Conservation (phyloP, 495 filamentous ascomycete species). For the Aspergillus heteromorphus region DNA sequence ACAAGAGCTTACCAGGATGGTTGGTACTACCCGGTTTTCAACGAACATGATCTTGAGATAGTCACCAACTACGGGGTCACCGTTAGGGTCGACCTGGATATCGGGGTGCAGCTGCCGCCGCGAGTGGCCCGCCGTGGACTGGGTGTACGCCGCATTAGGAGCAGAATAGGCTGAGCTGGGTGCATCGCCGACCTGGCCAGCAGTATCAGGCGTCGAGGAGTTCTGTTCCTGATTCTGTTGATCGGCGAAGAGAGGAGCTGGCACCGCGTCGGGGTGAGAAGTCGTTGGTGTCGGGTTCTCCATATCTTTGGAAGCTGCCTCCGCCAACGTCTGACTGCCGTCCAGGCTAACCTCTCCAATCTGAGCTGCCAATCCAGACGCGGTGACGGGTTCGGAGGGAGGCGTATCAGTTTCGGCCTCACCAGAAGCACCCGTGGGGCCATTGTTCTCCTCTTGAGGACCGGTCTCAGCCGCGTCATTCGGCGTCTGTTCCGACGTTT, state of each 20-base stretch:
- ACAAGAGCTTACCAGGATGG: conserved; percentile 73
- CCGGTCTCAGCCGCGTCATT: conserved; percentile 21
- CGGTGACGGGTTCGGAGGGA: conserved; percentile 32
- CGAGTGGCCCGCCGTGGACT: conserved; percentile 28
- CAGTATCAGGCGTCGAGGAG: conserved; percentile 11
- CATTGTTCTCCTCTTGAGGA: conserved; percentile 6
- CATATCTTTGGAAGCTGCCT: conserved; percentile 6
- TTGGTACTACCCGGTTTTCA: conserved; percentile 87
- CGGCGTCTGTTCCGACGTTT: conserved; percentile 1
- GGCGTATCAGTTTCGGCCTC: conserved; percentile 1
- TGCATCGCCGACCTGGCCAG: conserved; percentile 18
- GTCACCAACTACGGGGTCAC: conserved; percentile 91
- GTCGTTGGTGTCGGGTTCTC: conserved; percentile 26
- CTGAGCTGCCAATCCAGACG: conserved; percentile 45
- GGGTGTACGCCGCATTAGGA: conserved; percentile 18
- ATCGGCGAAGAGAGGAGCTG: conserved; percentile 57
- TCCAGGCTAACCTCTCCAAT: conserved; percentile 50
- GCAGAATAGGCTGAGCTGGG: conserved; percentile 20
- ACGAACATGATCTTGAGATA: conserved; percentile 97
- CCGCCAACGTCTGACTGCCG: conserved; percentile 17
- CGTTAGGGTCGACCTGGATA: conserved; percentile 58
- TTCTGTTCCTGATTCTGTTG: conserved; percentile 22
- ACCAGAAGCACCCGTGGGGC: not conserved
- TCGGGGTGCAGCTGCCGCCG: conserved; percentile 32
- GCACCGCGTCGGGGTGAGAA: conserved; percentile 60